These are phyloP conservation scores for Exobasidium rhododendri DNA, from an alignment of 1,284 basidiomycete species.

Conservation along the genomic window DNA sequence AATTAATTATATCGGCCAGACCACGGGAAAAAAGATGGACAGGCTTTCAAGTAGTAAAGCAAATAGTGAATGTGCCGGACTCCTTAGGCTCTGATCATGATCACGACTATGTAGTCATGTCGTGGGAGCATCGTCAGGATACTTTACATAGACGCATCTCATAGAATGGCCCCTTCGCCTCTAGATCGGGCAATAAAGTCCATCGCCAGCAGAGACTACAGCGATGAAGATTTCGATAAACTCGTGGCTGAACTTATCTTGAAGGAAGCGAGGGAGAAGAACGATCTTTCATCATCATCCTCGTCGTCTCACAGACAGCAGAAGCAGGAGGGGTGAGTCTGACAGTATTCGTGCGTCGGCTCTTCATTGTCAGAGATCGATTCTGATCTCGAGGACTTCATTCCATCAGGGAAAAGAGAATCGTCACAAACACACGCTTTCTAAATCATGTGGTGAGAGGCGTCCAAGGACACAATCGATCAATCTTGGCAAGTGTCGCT, in stretches of 20 bases:
- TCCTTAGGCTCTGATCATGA: no score
- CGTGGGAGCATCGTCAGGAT: no score
- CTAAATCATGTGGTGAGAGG: conserved; percentile 31
- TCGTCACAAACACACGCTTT: conserved; percentile 38
- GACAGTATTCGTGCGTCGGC: neutral
- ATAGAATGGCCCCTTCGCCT: neutral
- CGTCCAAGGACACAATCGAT: conserved; percentile 40
- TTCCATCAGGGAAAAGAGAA: neutral
- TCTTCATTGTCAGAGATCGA: neutral
- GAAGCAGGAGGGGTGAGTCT: neutral
- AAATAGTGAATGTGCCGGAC: no score
- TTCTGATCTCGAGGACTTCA: no score
- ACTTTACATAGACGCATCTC: no score
- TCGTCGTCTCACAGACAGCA: no score
- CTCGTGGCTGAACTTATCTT: neutral
- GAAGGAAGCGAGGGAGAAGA: conserved; percentile 3
- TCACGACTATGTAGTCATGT: no score
- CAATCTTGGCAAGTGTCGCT: neutral
- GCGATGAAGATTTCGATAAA: neutral
- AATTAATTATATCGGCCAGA: no score
- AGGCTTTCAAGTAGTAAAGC: no score
- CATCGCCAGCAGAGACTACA: neutral
- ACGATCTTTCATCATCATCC: neutral
- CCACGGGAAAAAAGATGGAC: no score
- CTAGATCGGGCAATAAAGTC: neutral